Evolutionary conservation across 768 basidiomycete species (phyloP), one percentile per base, ranked within the genome.

Genomic region (Lactifluus echinatus): DNA sequence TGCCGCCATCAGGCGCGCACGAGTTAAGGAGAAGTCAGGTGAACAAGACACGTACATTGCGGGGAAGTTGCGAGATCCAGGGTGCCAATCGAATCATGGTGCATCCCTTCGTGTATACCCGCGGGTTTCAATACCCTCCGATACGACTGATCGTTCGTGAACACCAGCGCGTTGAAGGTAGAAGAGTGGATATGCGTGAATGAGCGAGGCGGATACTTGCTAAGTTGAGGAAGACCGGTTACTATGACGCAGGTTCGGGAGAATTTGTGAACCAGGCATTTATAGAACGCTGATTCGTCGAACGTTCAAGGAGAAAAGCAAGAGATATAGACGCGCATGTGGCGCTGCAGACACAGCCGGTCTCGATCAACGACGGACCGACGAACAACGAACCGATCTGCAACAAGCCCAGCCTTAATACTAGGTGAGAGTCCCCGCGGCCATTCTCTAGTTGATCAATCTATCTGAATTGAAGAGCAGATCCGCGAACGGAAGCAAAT

Each of bases 1-100:
- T 55, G 29, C 47, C 53, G 36, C 58, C 48, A 59, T 59, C 58
- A 50, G 28, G 24, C 2, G 36, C 40, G 44, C 12, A 53, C 11
- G 29, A 49, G 47, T 45, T 29, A 46, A 34, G 43, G 2, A 44
- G 28, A 28, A 31, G 19, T 48, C 37, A 23, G 45, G 26, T 15
- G 46, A 37, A 36, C 36, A 19, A 28, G 34, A 44, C 33, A 31
- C 56, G 57, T 48, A 59, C 60, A 12, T 50, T 53, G 45, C 19
- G 31, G 28, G 46, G 46, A 39, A 17, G 50, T 43, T 10, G 28
- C 1, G 17, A 15, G 15, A 47, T 60, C 56, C 34, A 11, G 15
- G 8, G 8, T 31, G 24, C 23, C 50, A 42, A 19, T 26, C 3
- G 51, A 43, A 44, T 61, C 50, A 47, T 46, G 57, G 46, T 40